Percentiles rank a stretch among this genome's conserved stretches.
Conservation (phyloP, 1,284 basidiomycete species). For the Cutaneotrichosporon spelunceum region DNA sequence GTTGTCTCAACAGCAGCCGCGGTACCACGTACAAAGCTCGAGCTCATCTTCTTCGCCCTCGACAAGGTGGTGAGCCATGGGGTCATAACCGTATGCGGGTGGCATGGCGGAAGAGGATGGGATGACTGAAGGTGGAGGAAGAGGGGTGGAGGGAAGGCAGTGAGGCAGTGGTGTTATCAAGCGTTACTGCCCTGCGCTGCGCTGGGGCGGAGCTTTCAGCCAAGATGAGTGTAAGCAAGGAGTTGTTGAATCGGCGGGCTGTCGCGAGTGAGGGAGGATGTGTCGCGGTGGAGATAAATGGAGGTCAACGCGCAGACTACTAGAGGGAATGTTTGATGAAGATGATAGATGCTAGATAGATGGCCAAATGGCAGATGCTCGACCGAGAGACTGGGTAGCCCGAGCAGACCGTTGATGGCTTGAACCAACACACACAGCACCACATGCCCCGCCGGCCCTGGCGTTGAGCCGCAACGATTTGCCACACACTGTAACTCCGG, state of each 20-base stretch:
- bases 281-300: too few species aligned
- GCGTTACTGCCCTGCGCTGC: neutral
- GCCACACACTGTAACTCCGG: too few species aligned
- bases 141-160: neutral
- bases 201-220: neutral
- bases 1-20: neutral
- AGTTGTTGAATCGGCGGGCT: neutral
- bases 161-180: neutral
- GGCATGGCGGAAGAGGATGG: constrained; percentile 20
- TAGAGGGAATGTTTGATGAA: too few species aligned
- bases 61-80: constrained; percentile 38
- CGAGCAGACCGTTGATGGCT: too few species aligned
- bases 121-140: neutral
- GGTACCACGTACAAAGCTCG: constrained; percentile 35
- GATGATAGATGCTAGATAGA: too few species aligned
- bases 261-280: too few species aligned
- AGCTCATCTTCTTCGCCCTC: constrained; percentile 43
- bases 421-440: too few species aligned
- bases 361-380: too few species aligned
- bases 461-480: too few species aligned
- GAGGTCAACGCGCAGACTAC: too few species aligned
- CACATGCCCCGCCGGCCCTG: too few species aligned
- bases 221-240: neutral
- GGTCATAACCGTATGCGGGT: constrained; percentile 6
- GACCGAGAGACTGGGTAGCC: too few species aligned